Evolutionary conservation across 306 rosid genomes (phyloP).

Genomic region (Pachyrhizus erosus): DNA sequence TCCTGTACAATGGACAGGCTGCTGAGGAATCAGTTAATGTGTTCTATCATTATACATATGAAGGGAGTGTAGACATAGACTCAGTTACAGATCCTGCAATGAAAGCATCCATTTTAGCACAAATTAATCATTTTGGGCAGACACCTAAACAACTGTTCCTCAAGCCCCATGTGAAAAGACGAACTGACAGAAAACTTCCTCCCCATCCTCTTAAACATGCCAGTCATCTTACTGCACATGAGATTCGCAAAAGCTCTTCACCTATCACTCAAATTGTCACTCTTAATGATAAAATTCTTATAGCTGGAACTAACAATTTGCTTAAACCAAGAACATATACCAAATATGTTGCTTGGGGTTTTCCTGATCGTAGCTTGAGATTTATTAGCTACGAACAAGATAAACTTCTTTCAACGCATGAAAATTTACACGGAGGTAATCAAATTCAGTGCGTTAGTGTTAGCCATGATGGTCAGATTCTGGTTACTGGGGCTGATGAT

Average conservation of each 20-base stretch:
- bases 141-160: conserved; percentile 96
- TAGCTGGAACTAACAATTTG: conserved; percentile 73
- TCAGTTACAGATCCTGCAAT: conserved; percentile 96
- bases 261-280: conserved; percentile 87
- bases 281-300: conserved; percentile 80
- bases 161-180: conserved; percentile 89
- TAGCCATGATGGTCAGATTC: conserved; percentile 87
- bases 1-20: conserved; percentile 64
- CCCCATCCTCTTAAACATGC: conserved; percentile 97
- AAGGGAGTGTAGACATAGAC: conserved; percentile 98
- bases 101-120: conserved; percentile 99
- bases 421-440: conserved; percentile 91
- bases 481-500: conserved; percentile 98
- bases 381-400: conserved; percentile 95
- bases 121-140: conserved; percentile 99
- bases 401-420: conserved; percentile 92
- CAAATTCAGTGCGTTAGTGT: conserved; percentile 87
- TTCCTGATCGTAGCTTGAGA: conserved; percentile 95
- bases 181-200: conserved; percentile 77
- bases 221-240: conserved; percentile 72
- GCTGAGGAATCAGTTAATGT: conserved; percentile 99
- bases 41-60: conserved; percentile 96
- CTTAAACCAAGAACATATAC: conserved; percentile 95
- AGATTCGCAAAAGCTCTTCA: conserved; percentile 78
- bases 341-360: conserved; percentile 96